Evolutionary conservation across 768 basidiomycete genomes (phyloP).

Genomic region (Asterophora lycoperdoides): DNA sequence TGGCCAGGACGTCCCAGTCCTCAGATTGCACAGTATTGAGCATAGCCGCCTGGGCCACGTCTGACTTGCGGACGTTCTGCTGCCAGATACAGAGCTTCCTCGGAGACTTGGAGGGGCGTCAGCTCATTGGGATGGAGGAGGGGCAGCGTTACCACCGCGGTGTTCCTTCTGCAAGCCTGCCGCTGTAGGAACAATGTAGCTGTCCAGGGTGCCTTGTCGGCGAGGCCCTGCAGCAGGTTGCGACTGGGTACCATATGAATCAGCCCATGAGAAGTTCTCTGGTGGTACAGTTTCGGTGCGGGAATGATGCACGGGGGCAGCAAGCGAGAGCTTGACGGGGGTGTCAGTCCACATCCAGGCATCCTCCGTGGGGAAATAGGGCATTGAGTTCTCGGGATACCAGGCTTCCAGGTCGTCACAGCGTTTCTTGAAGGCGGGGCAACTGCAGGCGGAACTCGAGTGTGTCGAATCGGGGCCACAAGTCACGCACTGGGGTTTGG

Average conservation of each 20-base stretch:
- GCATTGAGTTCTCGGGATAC: conserved; percentile 9
- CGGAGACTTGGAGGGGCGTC: neutral
- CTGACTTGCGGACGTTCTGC: conserved; percentile 25
- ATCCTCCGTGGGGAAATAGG: conserved; percentile 7
- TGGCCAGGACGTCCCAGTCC: conserved; percentile 22
- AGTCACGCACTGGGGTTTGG: neutral
- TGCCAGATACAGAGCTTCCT: conserved; percentile 21
- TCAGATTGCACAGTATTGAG: conserved; percentile 11
- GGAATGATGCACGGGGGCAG: neutral
- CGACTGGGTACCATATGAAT: no score
- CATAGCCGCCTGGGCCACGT: conserved; percentile 11
- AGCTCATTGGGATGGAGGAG: neutral
- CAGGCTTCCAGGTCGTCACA: neutral
- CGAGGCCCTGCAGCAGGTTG: no score
- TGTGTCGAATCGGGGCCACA: conserved; percentile 8
- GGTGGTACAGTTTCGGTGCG: neutral
- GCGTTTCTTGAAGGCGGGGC: neutral
- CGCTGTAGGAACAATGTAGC: neutral
- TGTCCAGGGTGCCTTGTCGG: neutral
- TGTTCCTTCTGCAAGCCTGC: neutral
- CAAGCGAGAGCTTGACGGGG: conserved; percentile 1
- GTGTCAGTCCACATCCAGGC: conserved; percentile 3
- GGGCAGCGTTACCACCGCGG: neutral
- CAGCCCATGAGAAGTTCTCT: neutral
- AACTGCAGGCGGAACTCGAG: neutral